These are phyloP conservation scores for Pichia sp. DNA, from an alignment of 1,139 yeast species.

Conservation along the genomic window DNA sequence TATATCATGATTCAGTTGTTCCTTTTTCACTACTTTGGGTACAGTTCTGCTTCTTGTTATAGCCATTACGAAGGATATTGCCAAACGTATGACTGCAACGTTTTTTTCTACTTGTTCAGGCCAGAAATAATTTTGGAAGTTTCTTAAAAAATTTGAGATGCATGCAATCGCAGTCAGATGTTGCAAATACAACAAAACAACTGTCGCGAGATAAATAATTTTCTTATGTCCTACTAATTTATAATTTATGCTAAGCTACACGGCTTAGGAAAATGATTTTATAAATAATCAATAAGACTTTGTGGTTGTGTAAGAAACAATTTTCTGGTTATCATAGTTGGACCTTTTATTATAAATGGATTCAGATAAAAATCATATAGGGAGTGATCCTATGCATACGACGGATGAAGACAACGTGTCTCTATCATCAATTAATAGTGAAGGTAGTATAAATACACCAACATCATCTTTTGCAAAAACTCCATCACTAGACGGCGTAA, in stretches of 20 bases:
- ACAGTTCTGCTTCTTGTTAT: slow-evolving; percentile 1
- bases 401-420: background rate
- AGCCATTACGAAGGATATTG: background rate
- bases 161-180: background rate
- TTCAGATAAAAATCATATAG: background rate
- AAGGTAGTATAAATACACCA: slow-evolving; percentile 2
- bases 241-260: too few relatives aligned
- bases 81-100: background rate
- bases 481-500: slow-evolving; percentile 27
- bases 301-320: too few relatives aligned
- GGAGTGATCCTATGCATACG: too few relatives aligned
- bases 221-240: too few relatives aligned
- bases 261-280: background rate
- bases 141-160: background rate
- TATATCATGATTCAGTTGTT: background rate
- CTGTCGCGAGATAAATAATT: background rate
- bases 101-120: background rate
- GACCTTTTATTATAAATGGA: background rate
- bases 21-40: background rate
- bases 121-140: too few relatives aligned
- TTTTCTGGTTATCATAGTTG: background rate
- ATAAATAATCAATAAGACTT: too few relatives aligned
- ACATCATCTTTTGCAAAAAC: slow-evolving; percentile 5
- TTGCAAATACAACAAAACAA: background rate
- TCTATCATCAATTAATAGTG: background rate